Evolutionary conservation across 495 filamentous ascomycete species (phyloP).

Genomic region (Penicillium paradoxum): DNA sequence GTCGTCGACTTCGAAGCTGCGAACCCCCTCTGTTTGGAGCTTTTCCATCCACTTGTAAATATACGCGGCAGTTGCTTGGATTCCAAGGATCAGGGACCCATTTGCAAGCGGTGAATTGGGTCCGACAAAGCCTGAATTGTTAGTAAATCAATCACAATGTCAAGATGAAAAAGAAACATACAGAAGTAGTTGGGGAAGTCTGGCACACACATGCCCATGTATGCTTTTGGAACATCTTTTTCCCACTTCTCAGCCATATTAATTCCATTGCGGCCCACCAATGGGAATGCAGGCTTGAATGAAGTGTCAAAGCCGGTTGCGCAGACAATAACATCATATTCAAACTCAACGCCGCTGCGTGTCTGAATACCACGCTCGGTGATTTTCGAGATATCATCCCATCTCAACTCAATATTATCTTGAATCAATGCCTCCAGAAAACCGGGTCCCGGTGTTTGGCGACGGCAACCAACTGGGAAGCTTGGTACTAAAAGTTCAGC

Average conservation of each 20-base stretch:
- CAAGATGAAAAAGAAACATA: background rate
- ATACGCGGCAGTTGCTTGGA: background rate
- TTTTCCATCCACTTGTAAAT: constrained; percentile 1
- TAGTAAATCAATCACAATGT: background rate
- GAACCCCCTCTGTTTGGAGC: background rate
- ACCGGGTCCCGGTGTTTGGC: constrained; percentile 37
- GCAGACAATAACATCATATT: constrained; percentile 46
- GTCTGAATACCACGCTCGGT: constrained; percentile 43
- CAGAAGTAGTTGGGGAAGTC: constrained; percentile 43
- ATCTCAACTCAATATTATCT: constrained; percentile 46
- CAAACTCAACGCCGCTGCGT: constrained; percentile 10
- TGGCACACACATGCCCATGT: constrained; percentile 29
- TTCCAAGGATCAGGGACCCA: background rate
- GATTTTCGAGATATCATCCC: constrained; percentile 42
- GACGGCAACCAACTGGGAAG: constrained; percentile 17
- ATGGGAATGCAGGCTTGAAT: constrained; percentile 27
- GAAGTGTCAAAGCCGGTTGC: constrained; percentile 45
- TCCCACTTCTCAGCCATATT: constrained; percentile 18
- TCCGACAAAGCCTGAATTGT: constrained; percentile 40
- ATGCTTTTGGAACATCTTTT: constrained; percentile 22
- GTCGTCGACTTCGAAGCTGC: background rate
- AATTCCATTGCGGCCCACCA: constrained; percentile 28
- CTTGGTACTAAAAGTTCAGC: constrained; percentile 33
- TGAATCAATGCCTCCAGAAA: constrained; percentile 34
- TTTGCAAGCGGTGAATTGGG: constrained; percentile 43